phyloP scores from a whole-genome alignment of 2,329 filamentous ascomycete genomes.

The Aspergillus quadrilineatus region DNA sequence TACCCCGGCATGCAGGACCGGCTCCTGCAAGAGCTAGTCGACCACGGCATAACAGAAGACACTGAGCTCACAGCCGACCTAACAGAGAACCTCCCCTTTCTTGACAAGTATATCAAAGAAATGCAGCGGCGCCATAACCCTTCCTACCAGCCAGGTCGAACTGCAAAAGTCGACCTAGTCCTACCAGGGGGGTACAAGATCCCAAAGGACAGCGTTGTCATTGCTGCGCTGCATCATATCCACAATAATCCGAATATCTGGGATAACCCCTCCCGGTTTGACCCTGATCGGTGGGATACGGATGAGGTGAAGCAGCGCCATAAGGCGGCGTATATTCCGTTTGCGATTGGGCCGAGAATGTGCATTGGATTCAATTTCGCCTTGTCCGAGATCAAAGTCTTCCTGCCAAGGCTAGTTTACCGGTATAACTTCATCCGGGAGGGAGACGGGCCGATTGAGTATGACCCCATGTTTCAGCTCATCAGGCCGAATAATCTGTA shows the following conservation, averaged over 20 bases:
- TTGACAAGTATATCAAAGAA: conserved; percentile 54
- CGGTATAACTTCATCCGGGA: conserved; percentile 58
- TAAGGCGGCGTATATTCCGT: conserved; percentile 57
- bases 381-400: conserved; percentile 59
- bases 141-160: conserved; percentile 61
- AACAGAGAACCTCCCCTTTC: conserved; percentile 49
- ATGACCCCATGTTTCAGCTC: conserved; percentile 33
- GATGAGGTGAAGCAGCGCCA: conserved; percentile 54
- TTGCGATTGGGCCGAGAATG: conserved; percentile 56
- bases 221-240: conserved; percentile 50
- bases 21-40: conserved; percentile 59
- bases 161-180: conserved; percentile 55
- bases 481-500: conserved; percentile 31
- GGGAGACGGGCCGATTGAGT: conserved; percentile 50
- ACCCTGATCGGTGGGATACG: conserved; percentile 61
- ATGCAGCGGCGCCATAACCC: conserved; percentile 61
- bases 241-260: conserved; percentile 56
- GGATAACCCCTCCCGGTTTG: conserved; percentile 58
- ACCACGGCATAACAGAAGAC: conserved; percentile 47
- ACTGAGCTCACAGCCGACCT: conserved; percentile 51
- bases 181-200: conserved; percentile 61
- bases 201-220: conserved; percentile 53
- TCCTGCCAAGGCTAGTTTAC: conserved; percentile 57
- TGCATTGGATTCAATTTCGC: conserved; percentile 68
- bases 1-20: conserved; percentile 59